A percentile compares a stretch with the other conserved stretches of the same genome.
Conservation (phyloP, 108 stramenopile species). For the Fragilaria radians region DNA sequence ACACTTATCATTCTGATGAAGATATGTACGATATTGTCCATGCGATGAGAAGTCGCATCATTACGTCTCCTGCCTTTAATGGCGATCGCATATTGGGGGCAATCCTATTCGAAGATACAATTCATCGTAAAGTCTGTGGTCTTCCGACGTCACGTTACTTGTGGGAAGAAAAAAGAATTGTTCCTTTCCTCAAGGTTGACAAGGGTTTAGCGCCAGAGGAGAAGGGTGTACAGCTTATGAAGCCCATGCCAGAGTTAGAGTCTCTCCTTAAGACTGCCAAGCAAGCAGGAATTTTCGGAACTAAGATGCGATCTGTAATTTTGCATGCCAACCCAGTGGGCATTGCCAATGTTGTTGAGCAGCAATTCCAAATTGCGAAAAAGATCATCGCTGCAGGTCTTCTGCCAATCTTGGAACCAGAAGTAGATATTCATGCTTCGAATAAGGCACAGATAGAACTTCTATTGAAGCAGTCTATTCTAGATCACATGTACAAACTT, state of each 20-base stretch:
- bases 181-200: conserved; percentile 79
- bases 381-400: conserved; percentile 52
- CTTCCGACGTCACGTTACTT: conserved; percentile 50
- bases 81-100: conserved; percentile 66
- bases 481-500: conserved; percentile 50
- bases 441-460: conserved; percentile 60
- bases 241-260: conserved; percentile 57
- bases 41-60: conserved; percentile 70
- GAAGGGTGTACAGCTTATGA: conserved; percentile 80
- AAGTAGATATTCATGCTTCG: conserved; percentile 56
- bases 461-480: conserved; percentile 39
- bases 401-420: conserved; percentile 80
- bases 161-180: conserved; percentile 60
- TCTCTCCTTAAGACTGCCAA: conserved; percentile 39
- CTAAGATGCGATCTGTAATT: conserved; percentile 77
- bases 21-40: conserved; percentile 71
- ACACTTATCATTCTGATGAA: conserved; percentile 42
- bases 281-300: conserved; percentile 60
- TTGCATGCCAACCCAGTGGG: conserved; percentile 53
- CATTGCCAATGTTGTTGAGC: conserved; percentile 67
- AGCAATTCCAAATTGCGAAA: conserved; percentile 73
- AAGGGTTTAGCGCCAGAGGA: conserved; percentile 53
- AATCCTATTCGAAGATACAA: conserved; percentile 83
- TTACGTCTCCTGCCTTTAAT: conserved; percentile 51
- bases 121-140: conserved; percentile 61